phyloP scores from a whole-genome alignment of 345 rosid species.

The Barbarea vulgaris region DNA sequence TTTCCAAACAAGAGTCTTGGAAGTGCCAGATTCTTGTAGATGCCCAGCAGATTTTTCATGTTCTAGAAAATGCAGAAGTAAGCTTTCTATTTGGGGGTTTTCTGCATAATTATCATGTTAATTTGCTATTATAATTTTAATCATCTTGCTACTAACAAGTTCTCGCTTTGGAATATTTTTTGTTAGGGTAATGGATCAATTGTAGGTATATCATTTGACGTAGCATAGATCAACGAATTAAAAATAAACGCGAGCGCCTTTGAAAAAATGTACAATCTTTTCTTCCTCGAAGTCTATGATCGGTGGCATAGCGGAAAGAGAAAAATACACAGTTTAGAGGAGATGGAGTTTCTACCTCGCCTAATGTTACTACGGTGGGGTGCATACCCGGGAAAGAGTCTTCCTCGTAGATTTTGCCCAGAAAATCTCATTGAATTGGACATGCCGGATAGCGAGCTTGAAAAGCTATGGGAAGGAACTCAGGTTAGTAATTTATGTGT shows the following conservation, averaged over 20 bases:
- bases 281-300: background rate
- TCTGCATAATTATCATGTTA: no score
- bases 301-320: background rate
- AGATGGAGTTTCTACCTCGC: no score
- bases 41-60: no score
- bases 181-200: background rate
- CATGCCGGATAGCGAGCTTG: background rate
- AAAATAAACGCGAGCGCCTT: background rate
- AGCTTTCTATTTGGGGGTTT: no score
- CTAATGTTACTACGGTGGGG: no score
- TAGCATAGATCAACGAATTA: background rate
- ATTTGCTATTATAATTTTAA: no score
- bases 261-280: background rate
- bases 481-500: background rate
- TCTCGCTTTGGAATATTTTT: no score
- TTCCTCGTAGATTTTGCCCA: background rate
- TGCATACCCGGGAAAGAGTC: no score
- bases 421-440: background rate
- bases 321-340: background rate
- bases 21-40: no score
- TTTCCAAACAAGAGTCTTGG: no score
- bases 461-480: background rate
- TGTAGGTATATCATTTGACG: slow-evolving; percentile 14
- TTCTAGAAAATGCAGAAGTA: no score
- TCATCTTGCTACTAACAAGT: no score